A percentile compares a stretch with the other conserved stretches of the same genome.
These are phyloP conservation scores for Seiridium unicorne DNA, from an alignment of 2,329 filamentous ascomycete genomes.

Conservation along the genomic window DNA sequence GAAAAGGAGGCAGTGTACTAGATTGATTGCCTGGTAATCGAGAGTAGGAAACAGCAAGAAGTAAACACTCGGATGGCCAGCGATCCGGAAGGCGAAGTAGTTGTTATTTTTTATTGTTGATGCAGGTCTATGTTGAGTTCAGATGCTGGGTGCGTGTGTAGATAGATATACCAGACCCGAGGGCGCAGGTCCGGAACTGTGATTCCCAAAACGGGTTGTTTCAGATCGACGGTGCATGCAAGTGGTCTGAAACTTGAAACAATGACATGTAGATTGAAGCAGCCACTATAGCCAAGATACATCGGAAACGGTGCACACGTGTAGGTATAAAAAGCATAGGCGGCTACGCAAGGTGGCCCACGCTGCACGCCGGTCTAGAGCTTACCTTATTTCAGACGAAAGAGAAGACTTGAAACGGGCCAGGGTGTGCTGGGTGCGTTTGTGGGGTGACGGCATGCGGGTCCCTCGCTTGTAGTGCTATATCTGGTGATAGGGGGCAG, in stretches of 20 bases:
- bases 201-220: conserved; percentile 2
- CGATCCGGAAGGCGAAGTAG: neutral
- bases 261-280: neutral
- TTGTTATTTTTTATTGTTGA: neutral
- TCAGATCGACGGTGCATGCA: conserved; percentile 1
- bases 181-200: neutral
- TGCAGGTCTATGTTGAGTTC: neutral
- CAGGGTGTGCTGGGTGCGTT: neutral
- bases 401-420: neutral
- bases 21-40: too few relatives aligned
- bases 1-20: neutral
- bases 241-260: conserved; percentile 5
- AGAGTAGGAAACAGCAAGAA: neutral
- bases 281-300: neutral
- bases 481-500: neutral
- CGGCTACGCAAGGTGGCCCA: neutral
- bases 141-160: neutral
- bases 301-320: conserved; percentile 1
- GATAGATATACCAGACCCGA: conserved; percentile 4
- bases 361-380: neutral
- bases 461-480: neutral
- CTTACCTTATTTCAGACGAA: neutral
- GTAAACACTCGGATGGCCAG: neutral
- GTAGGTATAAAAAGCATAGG: neutral
- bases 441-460: neutral